Evolutionary conservation across 2,329 filamentous ascomycete genomes (phyloP).

Genomic region (Beauveria varroae): DNA sequence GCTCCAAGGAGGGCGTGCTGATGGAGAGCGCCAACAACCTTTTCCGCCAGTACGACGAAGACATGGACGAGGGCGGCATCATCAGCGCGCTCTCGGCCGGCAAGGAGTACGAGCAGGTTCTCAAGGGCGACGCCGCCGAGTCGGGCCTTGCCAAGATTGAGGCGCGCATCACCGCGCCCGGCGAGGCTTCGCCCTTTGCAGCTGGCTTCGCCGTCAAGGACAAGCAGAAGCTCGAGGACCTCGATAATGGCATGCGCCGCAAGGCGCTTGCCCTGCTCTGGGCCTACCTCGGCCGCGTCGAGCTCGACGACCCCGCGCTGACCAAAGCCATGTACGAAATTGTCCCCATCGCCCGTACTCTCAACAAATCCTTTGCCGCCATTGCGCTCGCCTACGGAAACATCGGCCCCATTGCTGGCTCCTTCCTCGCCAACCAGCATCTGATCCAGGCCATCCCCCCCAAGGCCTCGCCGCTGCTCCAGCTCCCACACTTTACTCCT

Average conservation of each 20-base stretch:
- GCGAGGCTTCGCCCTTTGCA: slow-evolving; percentile 42
- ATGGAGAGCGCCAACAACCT: slow-evolving; percentile 91
- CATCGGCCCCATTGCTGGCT: slow-evolving; percentile 71
- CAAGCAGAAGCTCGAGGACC: slow-evolving; percentile 64
- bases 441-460: slow-evolving; percentile 86
- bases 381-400: slow-evolving; percentile 84
- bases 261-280: slow-evolving; percentile 87
- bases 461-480: slow-evolving; percentile 76
- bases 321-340: slow-evolving; percentile 85
- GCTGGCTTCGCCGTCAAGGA: slow-evolving; percentile 64
- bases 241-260: slow-evolving; percentile 72
- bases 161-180: slow-evolving; percentile 63
- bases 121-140: slow-evolving; percentile 74
- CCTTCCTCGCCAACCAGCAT: slow-evolving; percentile 76
- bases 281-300: slow-evolving; percentile 87
- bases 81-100: slow-evolving; percentile 76
- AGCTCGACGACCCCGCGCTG: slow-evolving; percentile 69
- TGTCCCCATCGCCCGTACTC: slow-evolving; percentile 73
- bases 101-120: slow-evolving; percentile 71
- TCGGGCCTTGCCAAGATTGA: slow-evolving; percentile 77
- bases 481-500: slow-evolving; percentile 80
- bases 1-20: slow-evolving; percentile 88
- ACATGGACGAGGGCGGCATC: slow-evolving; percentile 71
- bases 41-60: slow-evolving; percentile 86
- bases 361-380: slow-evolving; percentile 80